These are phyloP conservation scores for Boletus reticuloceps DNA, from an alignment of 768 basidiomycete species.

Conservation along the genomic window DNA sequence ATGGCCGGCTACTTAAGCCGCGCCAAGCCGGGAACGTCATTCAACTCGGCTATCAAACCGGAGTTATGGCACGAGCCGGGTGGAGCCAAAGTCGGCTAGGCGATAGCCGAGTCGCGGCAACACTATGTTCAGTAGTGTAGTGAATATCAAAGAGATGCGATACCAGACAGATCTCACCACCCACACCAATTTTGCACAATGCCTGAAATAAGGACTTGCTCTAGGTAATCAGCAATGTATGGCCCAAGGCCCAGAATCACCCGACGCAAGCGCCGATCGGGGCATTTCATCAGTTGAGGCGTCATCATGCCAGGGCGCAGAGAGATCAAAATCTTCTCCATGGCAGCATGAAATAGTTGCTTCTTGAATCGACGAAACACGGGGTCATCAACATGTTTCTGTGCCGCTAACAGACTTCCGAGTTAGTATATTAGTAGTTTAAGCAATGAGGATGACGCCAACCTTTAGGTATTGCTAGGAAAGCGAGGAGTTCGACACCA, in stretches of 20 bases:
- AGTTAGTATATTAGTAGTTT: too few species aligned
- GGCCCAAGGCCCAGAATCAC: neutral
- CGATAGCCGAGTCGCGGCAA: too few species aligned
- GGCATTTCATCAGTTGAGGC: neutral
- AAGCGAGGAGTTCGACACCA: neutral
- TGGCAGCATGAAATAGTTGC: neutral
- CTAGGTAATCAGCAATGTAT: neutral
- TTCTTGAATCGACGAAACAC: neutral
- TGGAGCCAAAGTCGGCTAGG: too few species aligned
- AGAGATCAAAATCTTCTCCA: neutral
- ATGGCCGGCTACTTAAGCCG: too few species aligned
- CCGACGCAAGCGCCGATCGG: neutral
- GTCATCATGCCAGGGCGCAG: too few species aligned
- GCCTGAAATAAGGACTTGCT: neutral
- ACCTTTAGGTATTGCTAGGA: neutral
- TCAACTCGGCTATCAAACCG: too few species aligned
- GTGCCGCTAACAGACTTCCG: neutral
- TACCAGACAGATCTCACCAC: too few species aligned
- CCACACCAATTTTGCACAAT: neutral
- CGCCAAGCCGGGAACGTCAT: too few species aligned
- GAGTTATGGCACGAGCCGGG: too few species aligned
- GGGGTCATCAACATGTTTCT: neutral
- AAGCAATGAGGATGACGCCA: neutral
- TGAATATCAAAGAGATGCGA: too few species aligned
- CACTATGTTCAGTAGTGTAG: too few species aligned